Evolutionary conservation across 495 filamentous ascomycete species (phyloP).

Genomic region (Pyronema domesticum): DNA sequence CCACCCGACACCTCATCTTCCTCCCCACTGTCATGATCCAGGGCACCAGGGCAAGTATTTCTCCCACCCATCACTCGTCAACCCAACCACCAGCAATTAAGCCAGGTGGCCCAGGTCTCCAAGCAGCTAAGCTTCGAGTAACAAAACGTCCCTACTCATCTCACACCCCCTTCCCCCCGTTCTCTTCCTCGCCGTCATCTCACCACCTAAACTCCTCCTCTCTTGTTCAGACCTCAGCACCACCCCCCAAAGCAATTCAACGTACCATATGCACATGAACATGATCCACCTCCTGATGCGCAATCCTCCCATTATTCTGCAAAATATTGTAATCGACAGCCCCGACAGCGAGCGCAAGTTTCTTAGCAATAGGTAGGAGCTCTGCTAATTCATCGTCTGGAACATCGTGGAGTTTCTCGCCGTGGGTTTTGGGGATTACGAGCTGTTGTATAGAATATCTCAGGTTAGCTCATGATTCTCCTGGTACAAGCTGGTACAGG

Average conservation of each 20-base stretch:
- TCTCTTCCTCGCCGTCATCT: too few species aligned
- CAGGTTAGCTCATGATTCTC: too few species aligned
- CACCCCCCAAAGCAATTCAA: background rate
- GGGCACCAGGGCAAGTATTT: too few species aligned
- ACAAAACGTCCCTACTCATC: too few species aligned
- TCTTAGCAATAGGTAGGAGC: conserved; percentile 77
- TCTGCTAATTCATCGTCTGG: conserved; percentile 77
- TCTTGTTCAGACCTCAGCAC: too few species aligned
- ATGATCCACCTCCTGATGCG: conserved; percentile 91
- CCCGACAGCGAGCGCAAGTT: conserved; percentile 57
- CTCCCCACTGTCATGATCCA: background rate
- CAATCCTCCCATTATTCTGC: conserved; percentile 86
- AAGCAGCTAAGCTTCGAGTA: too few species aligned
- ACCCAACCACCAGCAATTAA: too few species aligned
- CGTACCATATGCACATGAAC: conserved; percentile 91
- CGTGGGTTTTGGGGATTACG: conserved; percentile 91
- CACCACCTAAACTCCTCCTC: too few species aligned
- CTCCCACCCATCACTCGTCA: too few species aligned
- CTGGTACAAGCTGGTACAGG: background rate
- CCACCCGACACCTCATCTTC: background rate
- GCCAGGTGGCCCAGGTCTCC: too few species aligned
- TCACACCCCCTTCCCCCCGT: too few species aligned
- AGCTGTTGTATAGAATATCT: conserved; percentile 38
- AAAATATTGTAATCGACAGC: conserved; percentile 77
- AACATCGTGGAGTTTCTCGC: conserved; percentile 79